Evolutionary conservation across 352 stramenopile genomes (phyloP).

Genomic region (Globisporangium acanthophoron): DNA sequence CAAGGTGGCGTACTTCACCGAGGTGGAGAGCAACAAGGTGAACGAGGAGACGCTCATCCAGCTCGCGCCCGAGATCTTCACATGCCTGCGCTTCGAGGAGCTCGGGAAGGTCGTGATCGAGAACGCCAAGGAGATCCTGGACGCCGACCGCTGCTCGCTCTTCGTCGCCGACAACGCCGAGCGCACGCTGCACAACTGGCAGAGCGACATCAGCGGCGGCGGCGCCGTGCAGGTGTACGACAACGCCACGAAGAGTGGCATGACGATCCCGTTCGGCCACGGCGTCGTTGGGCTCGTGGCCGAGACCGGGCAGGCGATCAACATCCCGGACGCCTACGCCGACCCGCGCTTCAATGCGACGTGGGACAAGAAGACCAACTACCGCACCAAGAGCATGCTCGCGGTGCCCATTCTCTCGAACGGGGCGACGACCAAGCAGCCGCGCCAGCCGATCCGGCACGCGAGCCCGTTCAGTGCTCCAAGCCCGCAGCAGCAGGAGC

Average conservation of each 20-base stretch:
- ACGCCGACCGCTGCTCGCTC: constrained; percentile 68
- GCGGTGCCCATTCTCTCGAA: constrained; percentile 67
- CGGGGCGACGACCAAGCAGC: constrained; percentile 10
- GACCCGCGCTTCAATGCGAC: constrained; percentile 71
- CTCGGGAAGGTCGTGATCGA: constrained; percentile 74
- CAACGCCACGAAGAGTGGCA: constrained; percentile 26
- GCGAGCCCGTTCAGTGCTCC: background rate
- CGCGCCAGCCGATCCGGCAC: constrained; percentile 16
- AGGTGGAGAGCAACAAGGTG: constrained; percentile 77
- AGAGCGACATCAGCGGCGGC: constrained; percentile 63
- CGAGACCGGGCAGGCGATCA: constrained; percentile 55
- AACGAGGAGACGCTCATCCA: constrained; percentile 78
- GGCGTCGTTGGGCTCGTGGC: constrained; percentile 69
- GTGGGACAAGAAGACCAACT: constrained; percentile 80
- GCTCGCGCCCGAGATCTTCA: constrained; percentile 71
- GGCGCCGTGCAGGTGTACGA: constrained; percentile 51
- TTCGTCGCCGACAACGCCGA: constrained; percentile 57
- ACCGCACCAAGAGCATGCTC: constrained; percentile 77
- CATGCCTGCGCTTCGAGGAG: constrained; percentile 72
- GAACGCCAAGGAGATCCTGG: constrained; percentile 68
- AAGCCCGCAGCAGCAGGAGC: background rate
- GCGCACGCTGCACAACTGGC: constrained; percentile 62
- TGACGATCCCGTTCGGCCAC: constrained; percentile 69
- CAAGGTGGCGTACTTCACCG: constrained; percentile 72
- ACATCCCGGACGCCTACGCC: constrained; percentile 70